A percentile compares a stretch with the other conserved stretches of the same genome.
These are phyloP conservation scores for Emergomyces pasteurianus DNA, from an alignment of 2,329 filamentous ascomycete genomes.

Conservation along the genomic window DNA sequence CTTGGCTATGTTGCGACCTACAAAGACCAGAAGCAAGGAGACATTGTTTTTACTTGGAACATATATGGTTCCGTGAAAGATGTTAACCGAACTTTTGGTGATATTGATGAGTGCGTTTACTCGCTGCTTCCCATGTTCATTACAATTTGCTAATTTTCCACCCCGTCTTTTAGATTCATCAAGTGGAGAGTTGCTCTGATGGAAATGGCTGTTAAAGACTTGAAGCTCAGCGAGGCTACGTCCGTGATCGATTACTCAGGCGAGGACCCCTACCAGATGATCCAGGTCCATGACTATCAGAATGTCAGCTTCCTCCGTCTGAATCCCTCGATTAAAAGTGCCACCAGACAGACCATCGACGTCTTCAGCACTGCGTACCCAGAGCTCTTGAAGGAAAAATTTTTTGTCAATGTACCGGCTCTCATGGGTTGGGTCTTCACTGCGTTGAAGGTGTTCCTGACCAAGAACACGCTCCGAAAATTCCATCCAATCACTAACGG, in stretches of 20 bases:
- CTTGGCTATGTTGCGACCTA: conserved; percentile 75
- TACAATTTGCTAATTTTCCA: conserved; percentile 2
- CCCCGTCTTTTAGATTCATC: conserved; percentile 53
- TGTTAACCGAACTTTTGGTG: conserved; percentile 66
- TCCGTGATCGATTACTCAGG: conserved; percentile 52
- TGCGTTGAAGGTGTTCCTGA: conserved; percentile 63
- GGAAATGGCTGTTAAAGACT: conserved; percentile 68
- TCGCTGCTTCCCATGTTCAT: neutral
- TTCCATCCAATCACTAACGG: conserved; percentile 70
- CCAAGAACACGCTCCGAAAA: conserved; percentile 62
- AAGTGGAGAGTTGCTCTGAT: conserved; percentile 83
- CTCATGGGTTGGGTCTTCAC: conserved; percentile 83
- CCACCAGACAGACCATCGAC: conserved; percentile 68
- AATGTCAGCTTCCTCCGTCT: conserved; percentile 76
- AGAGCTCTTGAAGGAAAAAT: conserved; percentile 80
- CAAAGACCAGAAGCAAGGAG: conserved; percentile 40
- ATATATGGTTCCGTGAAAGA: conserved; percentile 82
- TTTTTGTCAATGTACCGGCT: conserved; percentile 85
- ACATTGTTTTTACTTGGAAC: conserved; percentile 72
- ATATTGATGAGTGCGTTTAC: conserved; percentile 59
- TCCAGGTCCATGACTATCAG: conserved; percentile 89
- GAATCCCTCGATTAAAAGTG: conserved; percentile 62
- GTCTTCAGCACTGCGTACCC: conserved; percentile 75
- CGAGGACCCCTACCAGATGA: conserved; percentile 75
- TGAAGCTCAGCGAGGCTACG: conserved; percentile 58